phyloP scores from a whole-genome alignment of 2,329 filamentous ascomycete genomes.

The Teratosphaeriaceae sp. region DNA sequence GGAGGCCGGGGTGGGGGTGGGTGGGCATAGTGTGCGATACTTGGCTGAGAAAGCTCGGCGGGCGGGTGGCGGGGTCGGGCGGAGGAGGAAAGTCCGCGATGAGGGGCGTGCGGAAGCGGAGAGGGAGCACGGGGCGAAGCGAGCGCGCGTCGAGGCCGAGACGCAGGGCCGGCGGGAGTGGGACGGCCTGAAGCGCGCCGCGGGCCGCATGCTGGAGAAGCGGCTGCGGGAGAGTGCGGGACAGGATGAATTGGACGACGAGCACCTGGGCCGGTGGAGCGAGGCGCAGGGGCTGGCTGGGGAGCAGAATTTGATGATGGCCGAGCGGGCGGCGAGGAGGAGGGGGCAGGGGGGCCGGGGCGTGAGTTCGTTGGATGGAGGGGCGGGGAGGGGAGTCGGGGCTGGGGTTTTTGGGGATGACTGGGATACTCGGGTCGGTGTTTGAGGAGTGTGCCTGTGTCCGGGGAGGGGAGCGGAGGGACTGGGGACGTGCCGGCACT shows the following conservation, averaged over 20 bases:
- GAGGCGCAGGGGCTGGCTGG: conserved; percentile 28
- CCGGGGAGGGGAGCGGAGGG: neutral
- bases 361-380: too few relatives aligned
- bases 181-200: conserved; percentile 30
- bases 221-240: conserved; percentile 34
- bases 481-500: too few relatives aligned
- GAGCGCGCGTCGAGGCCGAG: conserved; percentile 25
- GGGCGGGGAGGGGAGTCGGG: conserved; percentile 13
- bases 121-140: conserved; percentile 24
- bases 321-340: conserved; percentile 19
- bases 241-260: conserved; percentile 27
- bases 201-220: conserved; percentile 33
- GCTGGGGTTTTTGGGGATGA: conserved; percentile 23
- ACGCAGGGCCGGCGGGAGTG: conserved; percentile 29
- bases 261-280: conserved; percentile 29
- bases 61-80: conserved; percentile 29
- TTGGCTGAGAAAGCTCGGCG: conserved; percentile 39
- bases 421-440: conserved; percentile 15
- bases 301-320: conserved; percentile 16
- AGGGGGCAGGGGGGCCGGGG: conserved; percentile 15
- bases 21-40: conserved; percentile 41
- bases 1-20: too few relatives aligned
- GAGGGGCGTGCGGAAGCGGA: conserved; percentile 13
- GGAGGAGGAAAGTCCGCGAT: conserved; percentile 33
- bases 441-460: neutral